Base-by-base conservation (phyloP, 805 yeast genomes). In the Monosporozyma unispora region DNA sequence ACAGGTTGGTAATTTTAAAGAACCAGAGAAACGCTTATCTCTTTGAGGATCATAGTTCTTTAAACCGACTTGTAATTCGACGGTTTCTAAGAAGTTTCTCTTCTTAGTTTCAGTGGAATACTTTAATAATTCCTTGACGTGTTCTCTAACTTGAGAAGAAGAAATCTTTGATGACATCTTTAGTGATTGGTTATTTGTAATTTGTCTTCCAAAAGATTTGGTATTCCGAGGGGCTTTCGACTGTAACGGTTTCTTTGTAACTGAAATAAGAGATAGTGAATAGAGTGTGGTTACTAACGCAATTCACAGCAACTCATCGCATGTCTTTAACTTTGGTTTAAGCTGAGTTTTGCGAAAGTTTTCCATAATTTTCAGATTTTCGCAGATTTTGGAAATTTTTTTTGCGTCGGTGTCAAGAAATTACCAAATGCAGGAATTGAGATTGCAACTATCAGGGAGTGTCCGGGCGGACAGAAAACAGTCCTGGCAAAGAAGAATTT, bases 21-120 rank as follows among this genome's bases (percentile, higher is more conserved):
- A 72, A 80, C 99, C 99, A 74, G 98, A 91, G 97, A 93, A 93
- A 89, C 99, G 98, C 90, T 93, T 93, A 80, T 93, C 99, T 87
- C 99, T 90, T 82, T 93, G 99, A 73, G 99, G 98, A 76, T 93
- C 99, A 79, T 93, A 93, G 96, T 93, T 93, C 90, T 93, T 93
- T 69, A 93, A 84, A 77, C 99, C 99, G 72, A 93, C 96, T 81
- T 93, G 99, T 74, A 93, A 82, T 81, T 93, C 99, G 70, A 93
- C 90, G 76, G 99, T 91, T 85, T 93, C 99, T 78, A 91, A 86
- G 81, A 93, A 93, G 96, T 93, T 93, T 85, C 99, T 90, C 96
- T 93, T 91, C 87, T 93, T 93, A 79, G 91, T 84, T 77, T 86
- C 93, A 74, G 72, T 81, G 68, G 98, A 88, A 83, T 73, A 81